These are phyloP conservation scores for Calophaca sinica DNA, from an alignment of 306 rosid species.

Conservation along the genomic window DNA sequence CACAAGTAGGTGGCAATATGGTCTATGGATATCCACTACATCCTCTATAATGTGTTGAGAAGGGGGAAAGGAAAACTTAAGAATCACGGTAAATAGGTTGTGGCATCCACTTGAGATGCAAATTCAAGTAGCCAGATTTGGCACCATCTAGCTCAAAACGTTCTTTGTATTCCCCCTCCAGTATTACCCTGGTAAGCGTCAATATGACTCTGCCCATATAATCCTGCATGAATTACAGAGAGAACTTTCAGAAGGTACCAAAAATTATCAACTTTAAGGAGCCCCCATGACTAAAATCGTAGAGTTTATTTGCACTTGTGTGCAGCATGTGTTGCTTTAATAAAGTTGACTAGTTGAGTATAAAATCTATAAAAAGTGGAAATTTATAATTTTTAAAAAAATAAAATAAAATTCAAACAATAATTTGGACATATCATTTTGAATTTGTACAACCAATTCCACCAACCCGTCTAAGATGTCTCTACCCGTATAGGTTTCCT, in stretches of 20 bases:
- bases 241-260: slow-evolving; percentile 10
- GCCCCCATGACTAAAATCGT: not conserved
- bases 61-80: slow-evolving; percentile 41
- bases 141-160: slow-evolving; percentile 77
- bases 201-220: slow-evolving; percentile 92
- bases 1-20: slow-evolving; percentile 12
- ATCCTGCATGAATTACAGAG: slow-evolving; percentile 59
- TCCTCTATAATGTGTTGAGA: slow-evolving; percentile 17
- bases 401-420: too few species aligned
- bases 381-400: not conserved
- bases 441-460: too few species aligned
- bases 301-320: slow-evolving; percentile 2
- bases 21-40: slow-evolving; percentile 31
- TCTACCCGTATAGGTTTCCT: too few species aligned
- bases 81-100: slow-evolving; percentile 89
- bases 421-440: too few species aligned
- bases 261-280: slow-evolving; percentile 7
- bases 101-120: slow-evolving; percentile 93
- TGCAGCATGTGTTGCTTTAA: not conserved
- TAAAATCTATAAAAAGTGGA: not conserved
- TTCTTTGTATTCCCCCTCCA: slow-evolving; percentile 90
- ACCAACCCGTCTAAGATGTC: too few species aligned
- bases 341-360: not conserved
- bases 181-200: slow-evolving; percentile 84
- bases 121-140: slow-evolving; percentile 79